These are phyloP conservation scores for Paspalum notatum DNA, from an alignment of 176 grass and related monocot genomes.

Conservation along the genomic window DNA sequence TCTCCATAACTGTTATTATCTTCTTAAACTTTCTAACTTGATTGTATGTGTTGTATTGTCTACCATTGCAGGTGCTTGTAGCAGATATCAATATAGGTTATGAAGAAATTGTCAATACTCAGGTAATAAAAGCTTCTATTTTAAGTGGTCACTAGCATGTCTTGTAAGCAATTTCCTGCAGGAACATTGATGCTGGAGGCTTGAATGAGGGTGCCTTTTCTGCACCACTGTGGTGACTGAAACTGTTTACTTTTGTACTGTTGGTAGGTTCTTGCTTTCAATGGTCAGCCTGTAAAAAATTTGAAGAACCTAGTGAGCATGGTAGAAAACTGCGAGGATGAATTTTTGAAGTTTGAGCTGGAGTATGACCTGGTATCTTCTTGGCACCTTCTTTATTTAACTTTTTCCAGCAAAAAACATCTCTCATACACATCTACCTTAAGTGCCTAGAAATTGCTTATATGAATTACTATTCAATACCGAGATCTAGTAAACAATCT, in stretches of 20 bases:
- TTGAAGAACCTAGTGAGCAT: conserved; percentile 74
- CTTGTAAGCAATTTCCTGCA: background rate
- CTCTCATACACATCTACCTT: background rate
- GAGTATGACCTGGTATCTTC: conserved; percentile 87
- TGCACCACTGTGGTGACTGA: conserved; percentile 6
- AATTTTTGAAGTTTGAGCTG: conserved; percentile 95
- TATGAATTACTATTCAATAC: background rate
- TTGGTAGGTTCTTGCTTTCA: conserved; percentile 76
- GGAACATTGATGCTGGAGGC: conserved; percentile 6
- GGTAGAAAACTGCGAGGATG: conserved; percentile 87
- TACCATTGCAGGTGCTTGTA: conserved; percentile 75
- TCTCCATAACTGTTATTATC: background rate
- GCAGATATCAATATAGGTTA: conserved; percentile 98
- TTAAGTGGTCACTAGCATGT: conserved; percentile 24
- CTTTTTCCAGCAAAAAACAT: conserved; percentile 10
- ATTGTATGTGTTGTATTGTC: conserved; percentile 8
- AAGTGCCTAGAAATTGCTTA: background rate
- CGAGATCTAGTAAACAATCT: background rate
- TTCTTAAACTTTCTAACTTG: conserved; percentile 2
- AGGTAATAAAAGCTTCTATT: conserved; percentile 53
- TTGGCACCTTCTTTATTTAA: conserved; percentile 15
- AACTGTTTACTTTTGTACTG: conserved; percentile 8
- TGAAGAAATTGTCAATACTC: conserved; percentile 96
- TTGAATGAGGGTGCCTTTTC: conserved; percentile 10
- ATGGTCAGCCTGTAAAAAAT: conserved; percentile 90